Conservation (phyloP, 176 grass and related monocot genomes). For the Ananas comosus region DNA sequence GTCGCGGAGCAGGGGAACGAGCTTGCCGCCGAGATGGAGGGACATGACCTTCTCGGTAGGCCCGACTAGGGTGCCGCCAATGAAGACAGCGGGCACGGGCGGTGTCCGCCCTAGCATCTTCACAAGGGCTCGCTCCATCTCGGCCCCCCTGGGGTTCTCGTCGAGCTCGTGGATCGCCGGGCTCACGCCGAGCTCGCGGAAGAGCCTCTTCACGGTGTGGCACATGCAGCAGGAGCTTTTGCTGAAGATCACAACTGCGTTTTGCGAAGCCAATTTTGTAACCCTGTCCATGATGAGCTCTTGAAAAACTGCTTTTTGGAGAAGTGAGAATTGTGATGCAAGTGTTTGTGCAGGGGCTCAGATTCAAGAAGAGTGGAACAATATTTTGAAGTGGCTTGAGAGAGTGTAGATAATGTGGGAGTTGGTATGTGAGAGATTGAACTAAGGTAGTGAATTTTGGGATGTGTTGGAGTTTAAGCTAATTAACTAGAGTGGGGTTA, state of each 20-base stretch:
- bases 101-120: slow-evolving; percentile 7
- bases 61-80: slow-evolving; percentile 16
- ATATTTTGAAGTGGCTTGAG: neutral
- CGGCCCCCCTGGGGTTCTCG: slow-evolving; percentile 18
- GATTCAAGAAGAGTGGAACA: neutral
- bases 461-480: neutral
- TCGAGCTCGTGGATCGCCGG: slow-evolving; percentile 17
- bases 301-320: neutral
- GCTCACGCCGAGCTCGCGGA: slow-evolving; percentile 13
- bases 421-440: neutral
- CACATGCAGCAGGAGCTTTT: slow-evolving; percentile 25
- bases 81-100: slow-evolving; percentile 17
- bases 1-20: slow-evolving; percentile 8
- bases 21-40: slow-evolving; percentile 16
- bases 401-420: neutral
- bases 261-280: slow-evolving; percentile 9
- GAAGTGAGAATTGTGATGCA: neutral
- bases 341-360: neutral
- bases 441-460: neutral
- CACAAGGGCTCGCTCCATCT: slow-evolving; percentile 9
- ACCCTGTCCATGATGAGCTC: neutral
- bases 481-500: neutral
- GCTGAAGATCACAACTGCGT: slow-evolving; percentile 20
- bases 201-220: slow-evolving; percentile 18
- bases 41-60: slow-evolving; percentile 17